Percentiles rank a stretch among this genome's conserved stretches.
These are phyloP conservation scores for Acer negundo DNA, from an alignment of 345 rosid species.

Conservation along the genomic window DNA sequence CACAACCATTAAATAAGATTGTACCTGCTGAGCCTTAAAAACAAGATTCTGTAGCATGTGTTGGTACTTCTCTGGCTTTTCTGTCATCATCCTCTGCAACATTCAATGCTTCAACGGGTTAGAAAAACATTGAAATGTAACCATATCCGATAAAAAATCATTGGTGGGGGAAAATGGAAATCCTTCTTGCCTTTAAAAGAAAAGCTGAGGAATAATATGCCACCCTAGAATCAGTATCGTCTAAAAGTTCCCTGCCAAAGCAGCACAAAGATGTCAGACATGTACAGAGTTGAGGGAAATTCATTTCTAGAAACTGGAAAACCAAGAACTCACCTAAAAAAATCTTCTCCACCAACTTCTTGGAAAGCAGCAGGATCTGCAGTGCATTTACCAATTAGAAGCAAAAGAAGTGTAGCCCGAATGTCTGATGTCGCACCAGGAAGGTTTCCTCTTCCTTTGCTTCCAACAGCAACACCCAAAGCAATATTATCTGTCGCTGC, in stretches of 20 bases:
- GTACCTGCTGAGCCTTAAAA: conserved; percentile 96
- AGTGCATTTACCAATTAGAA: conserved; percentile 94
- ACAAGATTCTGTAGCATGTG: conserved; percentile 94
- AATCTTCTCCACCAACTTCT: conserved; percentile 92
- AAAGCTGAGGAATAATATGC: conserved; percentile 97
- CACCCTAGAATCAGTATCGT: conserved; percentile 96
- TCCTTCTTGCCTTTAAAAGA: conserved; percentile 79
- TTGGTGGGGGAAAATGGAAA: conserved; percentile 10
- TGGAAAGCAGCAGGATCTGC: conserved; percentile 85
- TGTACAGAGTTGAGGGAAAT: conserved; percentile 16
- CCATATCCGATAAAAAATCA: background rate
- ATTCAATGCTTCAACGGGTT: conserved; percentile 18
- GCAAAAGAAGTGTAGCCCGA: conserved; percentile 84
- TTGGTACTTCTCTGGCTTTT: conserved; percentile 90
- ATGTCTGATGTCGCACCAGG: conserved; percentile 98
- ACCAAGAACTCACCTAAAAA: conserved; percentile 67
- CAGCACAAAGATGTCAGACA: conserved; percentile 13
- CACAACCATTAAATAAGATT: background rate
- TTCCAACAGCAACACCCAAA: conserved; percentile 96
- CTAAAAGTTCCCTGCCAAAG: conserved; percentile 80
- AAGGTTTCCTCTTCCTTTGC: conserved; percentile 97
- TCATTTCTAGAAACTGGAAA: conserved; percentile 13
- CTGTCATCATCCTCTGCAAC: conserved; percentile 98
- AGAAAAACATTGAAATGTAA: conserved; percentile 23
- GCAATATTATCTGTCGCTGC: conserved; percentile 95